phyloP scores from a whole-genome alignment of 116 monocot genomes.

The Iris pallida region DNA sequence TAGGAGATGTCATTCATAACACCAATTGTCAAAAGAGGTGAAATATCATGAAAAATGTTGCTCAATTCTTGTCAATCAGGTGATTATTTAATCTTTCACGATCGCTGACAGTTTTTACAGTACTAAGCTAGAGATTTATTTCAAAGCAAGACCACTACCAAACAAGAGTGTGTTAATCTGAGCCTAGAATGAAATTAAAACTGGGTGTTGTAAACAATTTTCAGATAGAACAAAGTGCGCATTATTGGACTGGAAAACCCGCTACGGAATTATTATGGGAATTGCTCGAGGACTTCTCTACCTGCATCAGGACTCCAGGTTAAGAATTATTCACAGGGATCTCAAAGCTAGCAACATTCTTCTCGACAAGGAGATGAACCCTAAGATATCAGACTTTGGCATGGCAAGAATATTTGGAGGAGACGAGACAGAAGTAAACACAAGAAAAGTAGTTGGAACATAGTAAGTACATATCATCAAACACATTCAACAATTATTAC shows the following conservation, averaged over 20 bases:
- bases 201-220: neutral
- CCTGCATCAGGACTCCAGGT: constrained; percentile 33
- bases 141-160: no score
- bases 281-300: constrained; percentile 38
- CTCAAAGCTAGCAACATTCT: constrained; percentile 23
- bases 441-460: constrained; percentile 30
- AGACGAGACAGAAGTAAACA: constrained; percentile 14
- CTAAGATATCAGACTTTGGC: constrained; percentile 41
- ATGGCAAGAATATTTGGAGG: constrained; percentile 25
- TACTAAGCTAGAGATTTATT: no score
- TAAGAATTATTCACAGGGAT: constrained; percentile 20
- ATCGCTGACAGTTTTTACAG: no score
- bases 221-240: constrained; percentile 15
- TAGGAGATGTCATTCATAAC: no score
- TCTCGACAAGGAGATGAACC: constrained; percentile 20
- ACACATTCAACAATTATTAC: neutral
- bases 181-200: no score
- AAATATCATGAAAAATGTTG: no score
- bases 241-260: constrained; percentile 17
- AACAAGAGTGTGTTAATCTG: no score
- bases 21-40: no score
- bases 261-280: constrained; percentile 24
- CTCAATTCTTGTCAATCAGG: no score
- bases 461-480: constrained; percentile 4
- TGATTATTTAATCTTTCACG: no score